phyloP scores from a whole-genome alignment of 129 eudicot genomes.

The Ambrosia trifida region DNA sequence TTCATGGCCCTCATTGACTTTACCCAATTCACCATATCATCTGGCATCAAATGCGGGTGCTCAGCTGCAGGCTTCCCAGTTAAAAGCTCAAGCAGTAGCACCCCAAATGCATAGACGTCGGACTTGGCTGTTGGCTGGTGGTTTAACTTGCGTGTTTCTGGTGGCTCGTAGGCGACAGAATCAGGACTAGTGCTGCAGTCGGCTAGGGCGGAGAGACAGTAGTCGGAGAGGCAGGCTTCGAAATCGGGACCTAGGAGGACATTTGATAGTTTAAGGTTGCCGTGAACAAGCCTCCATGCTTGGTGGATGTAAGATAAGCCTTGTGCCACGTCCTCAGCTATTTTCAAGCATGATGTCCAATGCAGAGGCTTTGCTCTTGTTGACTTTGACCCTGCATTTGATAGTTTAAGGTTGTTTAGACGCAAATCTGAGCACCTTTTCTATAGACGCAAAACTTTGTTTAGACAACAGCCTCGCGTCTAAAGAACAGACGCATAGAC shows the following conservation, averaged over 20 bases:
- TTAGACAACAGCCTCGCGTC: too few species aligned
- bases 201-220: slow-evolving; percentile 62
- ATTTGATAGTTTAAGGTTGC: slow-evolving; percentile 81
- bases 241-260: slow-evolving; percentile 87
- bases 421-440: too few species aligned
- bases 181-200: slow-evolving; percentile 33
- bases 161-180: slow-evolving; percentile 61
- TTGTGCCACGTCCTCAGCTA: slow-evolving; percentile 88
- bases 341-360: slow-evolving; percentile 92
- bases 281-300: slow-evolving; percentile 95
- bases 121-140: slow-evolving; percentile 64
- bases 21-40: slow-evolving; percentile 69
- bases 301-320: slow-evolving; percentile 95
- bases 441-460: too few species aligned
- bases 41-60: slow-evolving; percentile 64
- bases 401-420: too few species aligned
- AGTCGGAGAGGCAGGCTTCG: slow-evolving; percentile 90
- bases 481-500: too few species aligned
- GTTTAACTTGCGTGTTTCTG: slow-evolving; percentile 60
- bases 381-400: slow-evolving; percentile 92
- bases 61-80: slow-evolving; percentile 67
- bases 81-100: slow-evolving; percentile 70
- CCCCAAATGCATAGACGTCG: slow-evolving; percentile 84
- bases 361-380: slow-evolving; percentile 84
- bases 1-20: slow-evolving; percentile 50